A percentile compares a stretch with the other conserved stretches of the same genome.
These are phyloP conservation scores for Cladobotryum protrusum DNA, from an alignment of 2,329 filamentous ascomycete species.

Conservation along the genomic window DNA sequence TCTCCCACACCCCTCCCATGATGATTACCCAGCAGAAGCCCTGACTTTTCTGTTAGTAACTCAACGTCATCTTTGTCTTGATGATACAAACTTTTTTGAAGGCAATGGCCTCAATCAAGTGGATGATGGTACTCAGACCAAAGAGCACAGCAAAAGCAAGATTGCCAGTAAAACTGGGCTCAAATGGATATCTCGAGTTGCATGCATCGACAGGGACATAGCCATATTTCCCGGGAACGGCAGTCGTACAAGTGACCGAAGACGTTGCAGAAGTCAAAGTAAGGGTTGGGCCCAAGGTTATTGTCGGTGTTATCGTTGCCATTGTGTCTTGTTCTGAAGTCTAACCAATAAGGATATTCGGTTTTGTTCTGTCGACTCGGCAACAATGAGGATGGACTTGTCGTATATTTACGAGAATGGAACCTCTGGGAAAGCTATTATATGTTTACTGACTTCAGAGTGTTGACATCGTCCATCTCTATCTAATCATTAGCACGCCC, in stretches of 20 bases:
- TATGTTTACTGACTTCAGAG: too few species aligned
- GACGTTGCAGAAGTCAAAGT: constrained; percentile 22
- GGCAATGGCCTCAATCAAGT: constrained; percentile 23
- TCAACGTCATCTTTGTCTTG: background rate
- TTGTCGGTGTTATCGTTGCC: background rate
- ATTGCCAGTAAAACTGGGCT: constrained; percentile 29
- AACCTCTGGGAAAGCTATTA: background rate
- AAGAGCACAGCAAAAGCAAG: constrained; percentile 27
- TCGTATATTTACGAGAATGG: background rate
- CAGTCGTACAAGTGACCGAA: constrained; percentile 36
- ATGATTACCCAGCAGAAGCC: constrained; percentile 34
- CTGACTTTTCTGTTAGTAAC: constrained; percentile 13
- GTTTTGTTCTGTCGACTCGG: too few species aligned
- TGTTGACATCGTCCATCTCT: too few species aligned
- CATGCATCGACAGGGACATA: constrained; percentile 26
- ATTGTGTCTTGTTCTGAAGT: background rate
- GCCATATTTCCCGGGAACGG: constrained; percentile 27
- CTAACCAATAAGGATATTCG: background rate
- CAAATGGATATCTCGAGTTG: constrained; percentile 27
- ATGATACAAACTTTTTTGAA: constrained; percentile 24
- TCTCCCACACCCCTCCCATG: constrained; percentile 35
- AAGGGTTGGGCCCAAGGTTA: background rate
- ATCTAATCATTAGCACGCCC: background rate
- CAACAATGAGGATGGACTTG: background rate
- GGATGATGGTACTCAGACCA: constrained; percentile 21